Conservation (phyloP, 306 rosid species). For the Cajanus cajan region DNA sequence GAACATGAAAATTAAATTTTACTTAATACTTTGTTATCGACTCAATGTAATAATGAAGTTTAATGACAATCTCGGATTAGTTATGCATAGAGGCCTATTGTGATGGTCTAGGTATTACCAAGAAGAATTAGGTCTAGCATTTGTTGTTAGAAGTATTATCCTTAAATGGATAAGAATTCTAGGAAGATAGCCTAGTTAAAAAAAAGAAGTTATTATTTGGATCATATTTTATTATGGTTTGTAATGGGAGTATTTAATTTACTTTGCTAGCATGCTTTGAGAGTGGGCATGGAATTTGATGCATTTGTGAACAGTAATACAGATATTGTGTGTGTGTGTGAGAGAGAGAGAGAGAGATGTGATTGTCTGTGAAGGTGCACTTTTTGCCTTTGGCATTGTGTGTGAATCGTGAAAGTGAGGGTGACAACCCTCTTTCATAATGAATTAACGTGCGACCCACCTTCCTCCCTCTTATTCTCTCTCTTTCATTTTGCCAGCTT, state of each 20-base stretch:
- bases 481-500: not conserved
- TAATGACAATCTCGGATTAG: not conserved
- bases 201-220: not conserved
- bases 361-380: conserved; percentile 26
- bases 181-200: not conserved
- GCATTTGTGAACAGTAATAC: not conserved
- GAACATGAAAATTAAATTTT: too few relatives aligned
- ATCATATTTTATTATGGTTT: not conserved
- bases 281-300: conserved; percentile 26
- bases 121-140: too few relatives aligned
- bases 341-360: conserved; percentile 14
- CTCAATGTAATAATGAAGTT: not conserved
- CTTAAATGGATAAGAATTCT: not conserved
- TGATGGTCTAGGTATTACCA: not conserved
- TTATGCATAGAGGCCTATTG: not conserved
- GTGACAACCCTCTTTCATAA: conserved; percentile 46
- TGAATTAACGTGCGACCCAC: conserved; percentile 55
- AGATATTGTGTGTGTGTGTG: conserved; percentile 14
- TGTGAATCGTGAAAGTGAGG: conserved; percentile 36
- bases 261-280: conserved; percentile 6
- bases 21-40: too few relatives aligned
- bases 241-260: not conserved
- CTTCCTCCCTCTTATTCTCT: not conserved
- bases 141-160: too few relatives aligned
- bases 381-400: conserved; percentile 42